phyloP scores from a whole-genome alignment of 495 filamentous ascomycete species.

The Lentithecium fluviatile region DNA sequence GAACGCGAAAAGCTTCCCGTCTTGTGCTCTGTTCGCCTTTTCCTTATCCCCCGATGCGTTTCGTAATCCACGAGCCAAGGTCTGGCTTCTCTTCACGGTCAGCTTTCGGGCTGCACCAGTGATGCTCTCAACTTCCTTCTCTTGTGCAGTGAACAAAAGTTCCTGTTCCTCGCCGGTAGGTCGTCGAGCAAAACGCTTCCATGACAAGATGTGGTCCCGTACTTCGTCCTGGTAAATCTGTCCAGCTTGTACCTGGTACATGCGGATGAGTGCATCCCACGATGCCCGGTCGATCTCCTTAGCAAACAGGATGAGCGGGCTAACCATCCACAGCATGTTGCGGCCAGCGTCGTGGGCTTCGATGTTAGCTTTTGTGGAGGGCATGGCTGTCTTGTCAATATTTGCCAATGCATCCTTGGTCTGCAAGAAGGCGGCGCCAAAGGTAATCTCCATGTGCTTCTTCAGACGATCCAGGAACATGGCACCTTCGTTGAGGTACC shows the following conservation, averaged over 20 bases:
- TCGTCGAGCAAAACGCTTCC: conserved; percentile 80
- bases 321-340: conserved; percentile 73
- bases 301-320: conserved; percentile 79
- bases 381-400: conserved; percentile 28
- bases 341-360: conserved; percentile 54
- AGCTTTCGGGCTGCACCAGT: conserved; percentile 79
- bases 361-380: conserved; percentile 51
- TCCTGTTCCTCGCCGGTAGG: conserved; percentile 82
- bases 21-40: conserved; percentile 61
- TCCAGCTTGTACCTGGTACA: conserved; percentile 74
- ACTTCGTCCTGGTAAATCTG: conserved; percentile 81
- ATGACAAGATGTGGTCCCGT: conserved; percentile 70
- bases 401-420: conserved; percentile 57
- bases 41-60: conserved; percentile 64
- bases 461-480: conserved; percentile 74
- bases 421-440: conserved; percentile 69
- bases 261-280: conserved; percentile 73
- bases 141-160: conserved; percentile 79
- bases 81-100: conserved; percentile 84
- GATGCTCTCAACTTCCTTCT: conserved; percentile 75
- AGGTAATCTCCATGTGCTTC: conserved; percentile 76
- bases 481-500: conserved; percentile 69
- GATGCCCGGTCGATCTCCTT: conserved; percentile 75
- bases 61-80: conserved; percentile 74
- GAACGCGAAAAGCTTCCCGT: conserved; percentile 67